Evolutionary conservation across 441 rosid genomes (phyloP).

Genomic region (Caryocar brasiliense): DNA sequence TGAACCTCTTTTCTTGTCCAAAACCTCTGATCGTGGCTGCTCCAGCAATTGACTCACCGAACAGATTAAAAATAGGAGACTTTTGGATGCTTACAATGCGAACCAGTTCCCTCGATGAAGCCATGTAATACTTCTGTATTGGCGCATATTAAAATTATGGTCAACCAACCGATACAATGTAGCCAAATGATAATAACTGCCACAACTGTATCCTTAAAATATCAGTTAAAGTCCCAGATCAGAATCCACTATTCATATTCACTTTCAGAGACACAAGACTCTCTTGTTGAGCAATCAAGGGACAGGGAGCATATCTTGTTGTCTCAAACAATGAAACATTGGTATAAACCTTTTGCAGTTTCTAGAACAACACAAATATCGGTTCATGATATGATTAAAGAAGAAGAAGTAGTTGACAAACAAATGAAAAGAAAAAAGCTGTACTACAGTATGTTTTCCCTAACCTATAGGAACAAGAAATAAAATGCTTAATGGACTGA

Average conservation of each 20-base stretch:
- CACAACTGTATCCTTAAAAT: slow-evolving; percentile 3
- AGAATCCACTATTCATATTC: no score
- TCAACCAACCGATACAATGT: not conserved
- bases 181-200: not conserved
- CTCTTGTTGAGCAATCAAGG: no score
- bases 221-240: not conserved
- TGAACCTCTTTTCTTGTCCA: slow-evolving; percentile 93
- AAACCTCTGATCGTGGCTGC: slow-evolving; percentile 98
- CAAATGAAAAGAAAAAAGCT: no score
- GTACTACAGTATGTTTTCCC: no score
- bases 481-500: not conserved
- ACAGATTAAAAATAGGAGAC: slow-evolving; percentile 90
- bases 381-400: no score
- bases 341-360: no score
- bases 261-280: no score
- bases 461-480: no score
- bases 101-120: slow-evolving; percentile 95
- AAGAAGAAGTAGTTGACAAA: no score
- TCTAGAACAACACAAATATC: no score
- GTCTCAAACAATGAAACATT: no score
- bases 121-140: slow-evolving; percentile 98
- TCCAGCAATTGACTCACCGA: slow-evolving; percentile 98
- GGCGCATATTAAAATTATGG: not conserved
- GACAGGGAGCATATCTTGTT: no score
- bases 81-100: slow-evolving; percentile 98